A percentile compares a stretch with the other conserved stretches of the same genome.
Conservation (phyloP, 257 asterid species). For the Petunia secreta region DNA sequence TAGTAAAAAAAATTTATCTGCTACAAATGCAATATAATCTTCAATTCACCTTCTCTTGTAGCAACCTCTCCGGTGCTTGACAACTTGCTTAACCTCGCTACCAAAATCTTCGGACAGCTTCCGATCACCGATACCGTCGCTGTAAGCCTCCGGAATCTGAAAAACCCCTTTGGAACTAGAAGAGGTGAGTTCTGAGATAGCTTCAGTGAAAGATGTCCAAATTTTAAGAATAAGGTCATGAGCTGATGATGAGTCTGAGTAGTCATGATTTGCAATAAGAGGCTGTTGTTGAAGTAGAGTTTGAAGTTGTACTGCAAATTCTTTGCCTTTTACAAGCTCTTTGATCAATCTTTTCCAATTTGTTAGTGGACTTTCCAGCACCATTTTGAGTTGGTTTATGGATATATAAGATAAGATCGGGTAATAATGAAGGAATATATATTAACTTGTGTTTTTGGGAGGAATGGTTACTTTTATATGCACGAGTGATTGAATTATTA, state of each 20-base stretch:
- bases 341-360: slow-evolving; percentile 21
- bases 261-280: neutral
- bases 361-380: neutral
- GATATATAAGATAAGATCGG: neutral
- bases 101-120: slow-evolving; percentile 32
- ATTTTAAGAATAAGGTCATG: slow-evolving; percentile 39
- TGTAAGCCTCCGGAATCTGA: slow-evolving; percentile 40
- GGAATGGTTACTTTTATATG: neutral
- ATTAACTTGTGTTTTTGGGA: neutral
- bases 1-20: too few species aligned
- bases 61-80: slow-evolving; percentile 53
- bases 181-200: slow-evolving; percentile 41
- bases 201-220: slow-evolving; percentile 47
- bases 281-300: slow-evolving; percentile 37
- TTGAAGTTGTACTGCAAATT: slow-evolving; percentile 46
- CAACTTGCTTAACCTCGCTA: slow-evolving; percentile 15
- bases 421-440: neutral
- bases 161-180: slow-evolving; percentile 11
- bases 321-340: slow-evolving; percentile 50
- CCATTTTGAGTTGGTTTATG: neutral
- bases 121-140: slow-evolving; percentile 35
- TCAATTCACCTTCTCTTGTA: slow-evolving; percentile 57
- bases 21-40: too few species aligned
- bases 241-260: slow-evolving; percentile 20
- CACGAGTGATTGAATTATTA: neutral